These are phyloP conservation scores for Porodaedalea pini DNA, from an alignment of 1,284 basidiomycete species.

Conservation along the genomic window DNA sequence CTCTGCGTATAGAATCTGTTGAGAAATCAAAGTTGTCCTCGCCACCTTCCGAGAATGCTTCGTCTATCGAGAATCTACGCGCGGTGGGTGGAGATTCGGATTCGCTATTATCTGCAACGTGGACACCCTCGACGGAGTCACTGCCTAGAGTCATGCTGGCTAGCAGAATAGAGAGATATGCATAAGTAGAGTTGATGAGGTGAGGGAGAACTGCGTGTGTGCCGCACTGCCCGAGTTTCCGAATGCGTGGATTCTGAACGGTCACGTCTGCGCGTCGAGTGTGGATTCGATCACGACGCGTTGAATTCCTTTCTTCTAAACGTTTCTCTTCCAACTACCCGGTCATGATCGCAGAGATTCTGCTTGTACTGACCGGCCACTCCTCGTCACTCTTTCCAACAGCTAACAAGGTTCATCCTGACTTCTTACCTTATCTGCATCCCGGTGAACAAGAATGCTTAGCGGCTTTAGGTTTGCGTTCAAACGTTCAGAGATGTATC, in stretches of 20 bases:
- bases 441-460: slow-evolving; percentile 83
- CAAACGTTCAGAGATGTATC: too few species aligned
- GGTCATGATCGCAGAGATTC: slow-evolving; percentile 78
- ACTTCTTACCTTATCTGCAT: slow-evolving; percentile 71
- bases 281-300: background rate
- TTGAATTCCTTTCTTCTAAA: background rate
- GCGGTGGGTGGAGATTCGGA: background rate
- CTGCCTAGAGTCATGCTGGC: background rate
- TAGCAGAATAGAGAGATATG: background rate
- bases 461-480: slow-evolving; percentile 55
- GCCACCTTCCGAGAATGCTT: slow-evolving; percentile 62
- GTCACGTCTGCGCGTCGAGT: background rate
- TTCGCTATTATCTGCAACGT: background rate
- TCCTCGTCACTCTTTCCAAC: slow-evolving; percentile 72
- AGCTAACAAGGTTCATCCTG: slow-evolving; percentile 56
- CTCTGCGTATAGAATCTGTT: slow-evolving; percentile 52
- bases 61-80: slow-evolving; percentile 50
- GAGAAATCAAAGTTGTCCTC: slow-evolving; percentile 53
- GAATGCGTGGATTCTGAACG: background rate
- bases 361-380: slow-evolving; percentile 81
- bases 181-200: background rate
- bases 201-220: background rate
- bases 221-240: background rate
- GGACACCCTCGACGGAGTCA: background rate
- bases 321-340: background rate